Base-by-base conservation (phyloP, 768 basidiomycete species). In the Russula abietina region DNA sequence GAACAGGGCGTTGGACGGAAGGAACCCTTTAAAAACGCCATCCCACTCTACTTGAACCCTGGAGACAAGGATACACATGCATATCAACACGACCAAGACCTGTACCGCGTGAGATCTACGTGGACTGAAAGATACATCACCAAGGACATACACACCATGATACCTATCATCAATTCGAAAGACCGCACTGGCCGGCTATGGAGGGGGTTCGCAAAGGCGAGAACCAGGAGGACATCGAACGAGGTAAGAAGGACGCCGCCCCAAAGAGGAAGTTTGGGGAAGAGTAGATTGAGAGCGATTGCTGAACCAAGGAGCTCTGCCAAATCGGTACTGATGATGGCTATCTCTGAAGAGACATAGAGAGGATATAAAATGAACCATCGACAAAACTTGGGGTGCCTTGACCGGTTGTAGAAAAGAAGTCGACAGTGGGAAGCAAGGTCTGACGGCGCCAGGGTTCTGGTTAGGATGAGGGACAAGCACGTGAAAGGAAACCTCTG, bases 151-250 rank as follows among this genome's bases (percentile, higher is more conserved):
- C 65, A 16, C 17, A 67, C 67, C 55, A 67, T 24, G 32, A 59
- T 46, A 24, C 49, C 67, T 51, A 91, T 88, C 19, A 87, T 65
- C 17, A 80, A 66, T 68, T 92, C 90, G 66, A 92, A 91, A 66
- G 83, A 65, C 67, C 80, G 81, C 45, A 86, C 87, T 7, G 88
- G 89, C 38, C 65, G 45, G 14, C 65, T 55, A 43, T 79, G 79
- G 38, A 88, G 72, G 10, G 89, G 89, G 70, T 91, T 88, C 5
- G 86, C 80, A 62, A 92, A 73, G 0, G 81, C 82, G 41, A 95
- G 82, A 39, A 95, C 72, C 56, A 83, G 59, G 43, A 83, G 71
- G 36, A 83, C 81, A 58, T 83, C 82, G 22, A 70, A 62, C 0
- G 78, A 77, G 16, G 82, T 83, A 38, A 83, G 65, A 49, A 83